These are phyloP conservation scores for Cercospora sojina DNA, from an alignment of 2,329 filamentous ascomycete species.

Conservation along the genomic window DNA sequence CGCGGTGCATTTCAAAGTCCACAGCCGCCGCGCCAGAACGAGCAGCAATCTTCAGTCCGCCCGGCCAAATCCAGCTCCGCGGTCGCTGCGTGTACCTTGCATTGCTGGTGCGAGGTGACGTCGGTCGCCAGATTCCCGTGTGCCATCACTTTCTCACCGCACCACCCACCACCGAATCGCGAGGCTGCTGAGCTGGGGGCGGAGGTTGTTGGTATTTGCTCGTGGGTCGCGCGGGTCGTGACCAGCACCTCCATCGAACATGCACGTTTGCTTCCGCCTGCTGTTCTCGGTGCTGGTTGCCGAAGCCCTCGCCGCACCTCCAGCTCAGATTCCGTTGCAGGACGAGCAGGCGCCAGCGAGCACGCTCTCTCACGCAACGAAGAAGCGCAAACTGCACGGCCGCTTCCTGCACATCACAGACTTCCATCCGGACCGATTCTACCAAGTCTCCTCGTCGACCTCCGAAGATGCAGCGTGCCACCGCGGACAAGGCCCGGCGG, in stretches of 20 bases:
- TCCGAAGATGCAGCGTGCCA: constrained; percentile 73
- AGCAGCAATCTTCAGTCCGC: neutral
- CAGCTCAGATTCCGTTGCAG: constrained; percentile 21
- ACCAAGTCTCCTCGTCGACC: constrained; percentile 74
- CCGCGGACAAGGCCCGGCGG: constrained; percentile 71
- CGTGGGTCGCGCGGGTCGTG: neutral
- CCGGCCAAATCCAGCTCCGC: neutral
- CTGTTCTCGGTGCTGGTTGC: constrained; percentile 16
- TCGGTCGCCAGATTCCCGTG: constrained; percentile 1
- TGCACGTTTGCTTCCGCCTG: constrained; percentile 4
- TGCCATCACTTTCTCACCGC: neutral
- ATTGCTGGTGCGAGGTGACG: neutral
- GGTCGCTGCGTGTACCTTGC: neutral
- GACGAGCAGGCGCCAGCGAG: neutral
- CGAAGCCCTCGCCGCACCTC: constrained; percentile 23
- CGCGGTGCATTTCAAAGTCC: neutral
- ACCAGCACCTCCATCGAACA: neutral
- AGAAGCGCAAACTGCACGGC: constrained; percentile 49
- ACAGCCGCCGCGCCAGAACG: neutral
- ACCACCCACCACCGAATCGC: neutral
- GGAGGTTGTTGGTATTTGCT: neutral
- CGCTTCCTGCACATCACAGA: constrained; percentile 94
- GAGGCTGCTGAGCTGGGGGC: neutral
- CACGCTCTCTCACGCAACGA: constrained; percentile 5
- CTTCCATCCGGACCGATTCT: constrained; percentile 86